Base-by-base conservation (phyloP, 2,329 filamentous ascomycete genomes). In the Furcasterigmium sp. region DNA sequence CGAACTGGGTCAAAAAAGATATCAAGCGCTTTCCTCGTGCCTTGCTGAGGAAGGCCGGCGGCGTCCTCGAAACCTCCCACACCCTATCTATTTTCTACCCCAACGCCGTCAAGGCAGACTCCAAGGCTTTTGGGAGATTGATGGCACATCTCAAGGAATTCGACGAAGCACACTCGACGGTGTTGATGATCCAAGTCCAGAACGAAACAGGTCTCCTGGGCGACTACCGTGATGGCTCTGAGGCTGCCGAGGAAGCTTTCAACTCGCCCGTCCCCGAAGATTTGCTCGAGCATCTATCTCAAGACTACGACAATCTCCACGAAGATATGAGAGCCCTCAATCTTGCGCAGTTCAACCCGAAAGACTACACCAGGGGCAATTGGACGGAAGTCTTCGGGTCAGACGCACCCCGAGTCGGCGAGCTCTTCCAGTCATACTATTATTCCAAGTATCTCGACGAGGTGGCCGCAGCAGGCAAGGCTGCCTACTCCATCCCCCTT, bases 111-210 rank as follows among this genome's bases (percentile, higher is more conserved):
- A 28, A 46, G 21, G 56, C 56, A 3, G 56, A 59, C 28, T 46
- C 44, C 1, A 52, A 46, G 21, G 60, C 60, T 2, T 63, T 63
- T 43, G 44, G 46, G 0, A 43, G 37, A n/a, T 47, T 62, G 2
- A 61, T 63, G 57, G 30, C n/a, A 1, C 52, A 61, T 21, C 25
- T 61, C 1, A 65, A 65, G 28, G 56, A 66, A 8, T 43, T 74
- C 5, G 71, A 75, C 37, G 56, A 56, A 35, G 51, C 56, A 5
- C 59, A 73, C 37, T 62, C 57, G 2, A 76, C 70, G 0, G 69
- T 76, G 1, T 49, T 76, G 8, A 76, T 75, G 72, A 65, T 75
- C 1, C 72, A 76, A 46, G 72, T 76, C 4, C 69, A 76, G 53
- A 76, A 76, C 40, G 72, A 76, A 51, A 59, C 58, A 0, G 72